Base-by-base conservation (phyloP, 192 early-diverging fungal species). In the Backusella luteola region DNA sequence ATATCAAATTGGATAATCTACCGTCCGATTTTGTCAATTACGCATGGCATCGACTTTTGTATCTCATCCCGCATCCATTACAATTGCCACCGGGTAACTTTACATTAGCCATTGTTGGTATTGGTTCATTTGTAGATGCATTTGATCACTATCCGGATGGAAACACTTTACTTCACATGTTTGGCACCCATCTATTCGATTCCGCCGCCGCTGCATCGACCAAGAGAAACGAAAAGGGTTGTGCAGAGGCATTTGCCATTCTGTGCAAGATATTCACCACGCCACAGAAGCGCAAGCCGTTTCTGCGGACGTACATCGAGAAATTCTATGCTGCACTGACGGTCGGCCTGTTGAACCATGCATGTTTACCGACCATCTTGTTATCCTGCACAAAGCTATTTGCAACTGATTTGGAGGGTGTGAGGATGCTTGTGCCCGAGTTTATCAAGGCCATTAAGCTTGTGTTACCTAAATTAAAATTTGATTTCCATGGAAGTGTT, bases 81-180 rank as follows among this genome's bases (percentile, higher is more conserved):
- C 69, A 76, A 19, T 76, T 92, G 52, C 74, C 85, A 6, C 80
- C 91, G 4, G 23, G 74, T 7, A 89, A 89, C 69, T 89, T 85
- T 76, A 67, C 80, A 12, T 69, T 83, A 4, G 85, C 88, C 0
- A 88, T 92, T 11, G 82, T 76, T 39, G 90, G 91, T 0, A 83
- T 92, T 29, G 89, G 85, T 23, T 76, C 79, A 36, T 82, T 91
- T 52, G 86, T 92, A 14, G 89, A 90, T 38, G 83, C 85, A 0
- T 26, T 44, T 19, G 68, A 69, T 21, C 35, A 69, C 17, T 77
- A 83, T 19, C 86, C 91, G 0, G 85, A 95, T 80, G 93, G 92
- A 19, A 95, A 94, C 71, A 93, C 92, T 0, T 59, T 96, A 9
- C 85, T 96, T 66, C 83, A 90, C 72, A 95, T 96, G 91, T 95